phyloP scores from a whole-genome alignment of 768 basidiomycete genomes.

The Pulveroboletus frians region DNA sequence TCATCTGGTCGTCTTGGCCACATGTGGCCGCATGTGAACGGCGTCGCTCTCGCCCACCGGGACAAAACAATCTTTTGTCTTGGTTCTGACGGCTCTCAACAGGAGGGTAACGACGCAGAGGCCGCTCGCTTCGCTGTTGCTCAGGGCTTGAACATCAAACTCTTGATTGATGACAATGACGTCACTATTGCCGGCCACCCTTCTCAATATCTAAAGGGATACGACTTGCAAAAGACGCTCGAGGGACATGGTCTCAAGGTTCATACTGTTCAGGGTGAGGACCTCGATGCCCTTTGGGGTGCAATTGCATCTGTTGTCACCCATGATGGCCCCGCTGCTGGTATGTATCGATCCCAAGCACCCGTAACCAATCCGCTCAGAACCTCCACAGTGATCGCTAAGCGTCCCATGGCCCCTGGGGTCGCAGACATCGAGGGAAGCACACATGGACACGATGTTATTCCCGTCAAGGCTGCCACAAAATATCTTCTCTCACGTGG shows the following conservation, averaged over 20 bases:
- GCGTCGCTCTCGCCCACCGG: conserved; percentile 73
- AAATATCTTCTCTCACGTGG: conserved; percentile 67
- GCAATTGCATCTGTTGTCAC: conserved; percentile 52
- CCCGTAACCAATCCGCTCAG: not conserved
- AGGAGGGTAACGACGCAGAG: conserved; percentile 89
- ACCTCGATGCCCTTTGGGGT: conserved; percentile 72
- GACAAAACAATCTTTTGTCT: conserved; percentile 77
- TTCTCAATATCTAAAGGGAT: conserved; percentile 80
- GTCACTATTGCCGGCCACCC: conserved; percentile 92
- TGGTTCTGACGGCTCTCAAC: conserved; percentile 87
- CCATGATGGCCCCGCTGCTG: conserved; percentile 72
- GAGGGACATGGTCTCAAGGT: conserved; percentile 81
- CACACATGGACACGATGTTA: conserved; percentile 79
- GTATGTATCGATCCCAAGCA: conserved; percentile 33
- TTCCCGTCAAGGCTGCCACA: conserved; percentile 74
- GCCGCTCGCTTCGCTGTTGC: conserved; percentile 85
- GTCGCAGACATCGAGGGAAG: conserved; percentile 74
- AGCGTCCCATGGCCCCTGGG: conserved; percentile 64
- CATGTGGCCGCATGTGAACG: conserved; percentile 87
- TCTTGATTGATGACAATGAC: conserved; percentile 86
- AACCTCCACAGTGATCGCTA: conserved; percentile 51
- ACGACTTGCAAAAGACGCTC: conserved; percentile 63
- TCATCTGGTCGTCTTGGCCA: conserved; percentile 91
- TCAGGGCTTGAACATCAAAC: conserved; percentile 75
- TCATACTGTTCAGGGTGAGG: conserved; percentile 67